Percentiles rank a stretch among this genome's conserved stretches.
phyloP scores from a whole-genome alignment of 257 asterid genomes.

The Gentiana straminea region DNA sequence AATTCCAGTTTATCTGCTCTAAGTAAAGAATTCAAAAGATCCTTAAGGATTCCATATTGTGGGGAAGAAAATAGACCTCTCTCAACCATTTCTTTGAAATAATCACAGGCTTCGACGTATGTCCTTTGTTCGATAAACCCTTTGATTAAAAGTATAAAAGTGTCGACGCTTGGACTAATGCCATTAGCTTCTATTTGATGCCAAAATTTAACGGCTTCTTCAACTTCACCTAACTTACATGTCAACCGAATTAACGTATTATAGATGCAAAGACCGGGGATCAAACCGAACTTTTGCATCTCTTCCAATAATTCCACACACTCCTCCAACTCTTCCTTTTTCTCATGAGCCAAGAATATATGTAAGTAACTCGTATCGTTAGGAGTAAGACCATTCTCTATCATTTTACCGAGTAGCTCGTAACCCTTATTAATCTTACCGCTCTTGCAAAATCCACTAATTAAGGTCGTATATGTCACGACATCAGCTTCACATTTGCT shows the following conservation, averaged over 20 bases:
- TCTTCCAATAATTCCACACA: slow-evolving; percentile 59
- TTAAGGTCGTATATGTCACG: slow-evolving; percentile 65
- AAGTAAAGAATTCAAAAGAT: slow-evolving; percentile 57
- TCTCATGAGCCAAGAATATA: slow-evolving; percentile 80
- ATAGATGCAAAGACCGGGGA: slow-evolving; percentile 52
- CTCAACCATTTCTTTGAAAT: slow-evolving; percentile 68
- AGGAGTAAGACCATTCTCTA: slow-evolving; percentile 56
- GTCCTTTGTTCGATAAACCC: slow-evolving; percentile 57
- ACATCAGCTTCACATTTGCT: slow-evolving; percentile 66
- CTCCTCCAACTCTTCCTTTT: slow-evolving; percentile 74
- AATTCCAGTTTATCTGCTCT: slow-evolving; percentile 62
- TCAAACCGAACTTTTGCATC: slow-evolving; percentile 53
- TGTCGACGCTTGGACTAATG: slow-evolving; percentile 65
- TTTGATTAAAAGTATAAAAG: slow-evolving; percentile 49
- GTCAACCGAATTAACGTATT: slow-evolving; percentile 56
- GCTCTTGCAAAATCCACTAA: slow-evolving; percentile 89
- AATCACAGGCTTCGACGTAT: slow-evolving; percentile 72
- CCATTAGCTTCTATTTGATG: slow-evolving; percentile 56
- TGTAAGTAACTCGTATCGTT: slow-evolving; percentile 62
- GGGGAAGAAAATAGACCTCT: slow-evolving; percentile 77
- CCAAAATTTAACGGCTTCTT: slow-evolving; percentile 46
- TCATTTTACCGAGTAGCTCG: slow-evolving; percentile 57
- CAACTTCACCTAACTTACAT: slow-evolving; percentile 65
- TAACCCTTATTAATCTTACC: slow-evolving; percentile 53
- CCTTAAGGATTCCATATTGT: slow-evolving; percentile 73